Evolutionary conservation across 2,329 filamentous ascomycete species (phyloP), one percentile per base, ranked within the genome.

Genomic region (Paecilomyces formosus): DNA sequence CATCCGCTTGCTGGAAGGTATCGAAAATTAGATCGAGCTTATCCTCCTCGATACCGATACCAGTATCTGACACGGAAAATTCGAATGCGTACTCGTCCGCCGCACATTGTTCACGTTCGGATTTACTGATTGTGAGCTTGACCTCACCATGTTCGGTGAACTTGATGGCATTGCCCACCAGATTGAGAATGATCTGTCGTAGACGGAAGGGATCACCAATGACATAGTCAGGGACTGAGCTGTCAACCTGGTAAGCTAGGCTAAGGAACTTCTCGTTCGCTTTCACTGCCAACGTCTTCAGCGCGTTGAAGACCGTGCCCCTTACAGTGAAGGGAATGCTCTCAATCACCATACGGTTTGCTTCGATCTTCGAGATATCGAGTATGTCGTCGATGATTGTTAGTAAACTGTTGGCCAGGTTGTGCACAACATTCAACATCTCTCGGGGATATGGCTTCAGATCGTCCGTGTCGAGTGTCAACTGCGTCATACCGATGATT

Each of bases 351-450:
- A 97, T 96, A 64, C 92, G 86, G 71, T 94, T 90, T 50, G 92
- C 92, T 75, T 97, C 92, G 65, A 97, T 86, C 74, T 86, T 86
- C 51, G 82, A 85, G 63, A 86, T 85, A 66, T 86, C 84, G 57
- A 85, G 76, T 62, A 86, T 85, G 62, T 85, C 83, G 72, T 97
- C 92, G 68, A 97, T 97, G 66, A 97, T 97, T 52, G 92, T 97
- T 68, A 97, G 78, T 64, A 97, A 79, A 74, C 92, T 96, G 76
- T 96, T 96, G 64, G 92, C 92, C 64, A 97, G 81, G 69, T 94
- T 94, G 76, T 96, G 92, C 64, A 97, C 92, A 71, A 96, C 96
- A 66, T 96, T 96, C 71, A 97, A 79, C 89, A 96, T 97, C 76
- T 97, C 92, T 66, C 92, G 86, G 70, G 96, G 92, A 68, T 95